Conservation (phyloP, 805 yeast species). For the Barnettozyma botsteinii region DNA sequence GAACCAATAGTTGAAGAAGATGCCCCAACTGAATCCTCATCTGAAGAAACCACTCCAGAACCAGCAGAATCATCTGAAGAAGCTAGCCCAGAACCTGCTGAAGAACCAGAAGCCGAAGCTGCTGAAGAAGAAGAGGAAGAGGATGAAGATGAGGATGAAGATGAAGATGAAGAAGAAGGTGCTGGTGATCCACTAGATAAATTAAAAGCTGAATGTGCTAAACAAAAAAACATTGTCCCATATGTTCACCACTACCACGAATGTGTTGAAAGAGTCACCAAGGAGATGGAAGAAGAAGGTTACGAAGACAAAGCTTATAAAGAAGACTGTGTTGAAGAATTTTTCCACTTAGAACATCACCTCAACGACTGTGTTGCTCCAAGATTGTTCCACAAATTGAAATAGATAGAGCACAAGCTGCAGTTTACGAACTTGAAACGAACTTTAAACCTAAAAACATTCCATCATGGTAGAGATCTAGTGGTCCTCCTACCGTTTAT, state of each 20-base stretch:
- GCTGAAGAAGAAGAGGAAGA: conserved; percentile 30
- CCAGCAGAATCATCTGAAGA: not conserved
- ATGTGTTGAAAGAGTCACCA: conserved; percentile 91
- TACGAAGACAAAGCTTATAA: conserved; percentile 76
- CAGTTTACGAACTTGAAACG: conserved; percentile 3
- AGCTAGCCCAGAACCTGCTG: conserved; percentile 6
- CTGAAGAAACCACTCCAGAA: conserved; percentile 1
- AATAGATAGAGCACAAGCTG: conserved; percentile 36
- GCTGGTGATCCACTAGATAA: conserved; percentile 60
- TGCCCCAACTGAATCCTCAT: not conserved
- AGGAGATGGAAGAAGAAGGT: conserved; percentile 76
- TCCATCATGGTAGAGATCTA: not conserved
- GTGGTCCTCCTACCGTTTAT: not conserved
- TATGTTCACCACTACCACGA: conserved; percentile 86
- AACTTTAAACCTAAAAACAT: not conserved
- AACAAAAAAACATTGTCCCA: conserved; percentile 61
- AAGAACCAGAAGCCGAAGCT: conserved; percentile 3
- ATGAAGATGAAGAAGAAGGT: conserved; percentile 67
- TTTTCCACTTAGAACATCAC: conserved; percentile 94
- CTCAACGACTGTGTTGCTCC: conserved; percentile 89
- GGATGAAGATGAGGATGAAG: conserved; percentile 57
- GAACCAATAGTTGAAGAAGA: conserved; percentile 14
- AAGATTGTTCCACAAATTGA: conserved; percentile 77
- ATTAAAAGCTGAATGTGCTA: conserved; percentile 62
- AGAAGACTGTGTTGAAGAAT: conserved; percentile 98